These are phyloP conservation scores for Bretziella fagacearum DNA, from an alignment of 2,329 filamentous ascomycete species.

Conservation along the genomic window DNA sequence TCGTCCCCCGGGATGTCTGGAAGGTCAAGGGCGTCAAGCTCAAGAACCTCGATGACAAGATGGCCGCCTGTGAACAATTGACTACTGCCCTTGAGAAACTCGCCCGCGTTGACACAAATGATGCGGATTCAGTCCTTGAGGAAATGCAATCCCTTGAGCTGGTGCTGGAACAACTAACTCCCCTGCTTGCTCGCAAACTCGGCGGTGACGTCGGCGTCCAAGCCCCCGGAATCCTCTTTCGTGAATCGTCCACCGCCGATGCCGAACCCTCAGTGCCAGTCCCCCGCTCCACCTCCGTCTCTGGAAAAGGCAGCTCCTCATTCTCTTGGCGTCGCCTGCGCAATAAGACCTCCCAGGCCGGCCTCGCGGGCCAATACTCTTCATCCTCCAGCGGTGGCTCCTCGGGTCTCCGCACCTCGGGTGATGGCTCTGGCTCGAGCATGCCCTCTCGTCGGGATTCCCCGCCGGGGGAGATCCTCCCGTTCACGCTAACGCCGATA, in stretches of 20 bases:
- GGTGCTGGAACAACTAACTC: slow-evolving; percentile 73
- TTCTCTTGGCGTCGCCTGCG: slow-evolving; percentile 83
- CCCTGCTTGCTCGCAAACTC: slow-evolving; percentile 59
- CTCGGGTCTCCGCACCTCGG: slow-evolving; percentile 19
- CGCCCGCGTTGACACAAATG: slow-evolving; percentile 65
- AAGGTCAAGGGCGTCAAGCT: slow-evolving; percentile 85
- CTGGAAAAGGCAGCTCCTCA: slow-evolving; percentile 45
- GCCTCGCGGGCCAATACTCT: slow-evolving; percentile 34
- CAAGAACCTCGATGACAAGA: slow-evolving; percentile 82
- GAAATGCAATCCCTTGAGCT: slow-evolving; percentile 84
- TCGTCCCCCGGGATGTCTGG: slow-evolving; percentile 88
- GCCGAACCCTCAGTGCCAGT: slow-evolving; percentile 30
- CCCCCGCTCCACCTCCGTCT: slow-evolving; percentile 41
- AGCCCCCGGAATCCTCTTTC: slow-evolving; percentile 56
- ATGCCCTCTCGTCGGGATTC: slow-evolving; percentile 19
- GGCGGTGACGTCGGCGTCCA: slow-evolving; percentile 86
- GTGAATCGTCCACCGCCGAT: slow-evolving; percentile 38
- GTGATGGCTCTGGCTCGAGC: slow-evolving; percentile 2
- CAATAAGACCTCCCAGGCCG: slow-evolving; percentile 67
- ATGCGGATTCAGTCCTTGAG: slow-evolving; percentile 80
- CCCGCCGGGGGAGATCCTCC: slow-evolving; percentile 51
- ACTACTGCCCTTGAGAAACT: slow-evolving; percentile 79
- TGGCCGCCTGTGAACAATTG: slow-evolving; percentile 75
- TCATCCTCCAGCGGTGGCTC: slow-evolving; percentile 12
- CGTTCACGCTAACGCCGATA: slow-evolving; percentile 53